phyloP scores from a whole-genome alignment of 2,329 filamentous ascomycete species.

The Aureobasidium lini region DNA sequence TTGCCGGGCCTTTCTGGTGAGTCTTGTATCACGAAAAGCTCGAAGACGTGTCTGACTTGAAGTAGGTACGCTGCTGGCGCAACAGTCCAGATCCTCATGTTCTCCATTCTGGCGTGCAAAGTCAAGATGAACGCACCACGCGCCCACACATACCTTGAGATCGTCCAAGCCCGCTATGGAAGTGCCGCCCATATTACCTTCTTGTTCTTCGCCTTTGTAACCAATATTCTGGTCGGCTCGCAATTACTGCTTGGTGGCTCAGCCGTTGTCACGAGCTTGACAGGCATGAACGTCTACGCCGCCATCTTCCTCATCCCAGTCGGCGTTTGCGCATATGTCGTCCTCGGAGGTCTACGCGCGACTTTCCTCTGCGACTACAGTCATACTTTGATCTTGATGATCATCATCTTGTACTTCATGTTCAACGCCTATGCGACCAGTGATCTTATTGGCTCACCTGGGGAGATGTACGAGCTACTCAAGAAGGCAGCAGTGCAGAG shows the following conservation, averaged over 20 bases:
- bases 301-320: constrained; percentile 37
- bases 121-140: constrained; percentile 33
- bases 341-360: constrained; percentile 33
- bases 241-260: constrained; percentile 37
- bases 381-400: constrained; percentile 36
- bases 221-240: constrained; percentile 37
- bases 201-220: constrained; percentile 35
- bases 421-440: constrained; percentile 36
- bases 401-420: constrained; percentile 39
- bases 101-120: constrained; percentile 34
- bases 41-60: background rate
- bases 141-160: constrained; percentile 33
- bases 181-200: constrained; percentile 32
- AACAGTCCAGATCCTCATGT: constrained; percentile 37
- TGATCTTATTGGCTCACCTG: constrained; percentile 32
- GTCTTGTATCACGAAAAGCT: background rate
- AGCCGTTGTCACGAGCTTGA: constrained; percentile 36
- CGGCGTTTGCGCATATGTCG: constrained; percentile 32
- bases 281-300: constrained; percentile 38
- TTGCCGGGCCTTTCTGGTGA: constrained; percentile 19
- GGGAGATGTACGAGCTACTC: constrained; percentile 34
- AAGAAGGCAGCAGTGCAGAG: constrained; percentile 29
- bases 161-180: constrained; percentile 32
- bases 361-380: constrained; percentile 36
- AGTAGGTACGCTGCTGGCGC: constrained; percentile 34